Percentiles rank a stretch among this genome's conserved stretches.
These are phyloP conservation scores for Ganoderma lucidum DNA, from an alignment of 1,284 basidiomycete species.

Conservation along the genomic window DNA sequence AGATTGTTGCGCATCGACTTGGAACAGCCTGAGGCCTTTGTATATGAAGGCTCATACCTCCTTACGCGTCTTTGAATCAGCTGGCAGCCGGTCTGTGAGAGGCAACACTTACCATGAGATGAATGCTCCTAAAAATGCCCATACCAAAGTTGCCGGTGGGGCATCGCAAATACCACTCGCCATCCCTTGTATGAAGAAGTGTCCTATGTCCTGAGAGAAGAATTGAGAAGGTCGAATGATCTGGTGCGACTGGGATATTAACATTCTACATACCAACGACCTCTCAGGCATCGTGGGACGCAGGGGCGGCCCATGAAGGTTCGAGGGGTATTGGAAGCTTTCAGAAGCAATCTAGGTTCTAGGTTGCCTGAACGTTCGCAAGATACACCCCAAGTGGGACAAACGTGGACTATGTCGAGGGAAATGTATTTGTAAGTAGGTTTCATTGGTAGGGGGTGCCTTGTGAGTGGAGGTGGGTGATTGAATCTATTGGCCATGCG, in stretches of 20 bases:
- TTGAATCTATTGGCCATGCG: too few relatives aligned
- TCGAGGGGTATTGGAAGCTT: background rate
- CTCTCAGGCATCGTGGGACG: conserved; percentile 3
- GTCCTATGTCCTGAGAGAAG: background rate
- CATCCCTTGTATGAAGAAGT: background rate
- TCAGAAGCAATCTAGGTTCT: background rate
- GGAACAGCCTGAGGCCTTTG: background rate
- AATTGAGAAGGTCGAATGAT: background rate
- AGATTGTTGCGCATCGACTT: background rate
- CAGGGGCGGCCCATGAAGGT: background rate
- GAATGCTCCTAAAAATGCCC: background rate
- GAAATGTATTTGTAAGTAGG: conserved; percentile 1
- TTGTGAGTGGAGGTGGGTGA: background rate
- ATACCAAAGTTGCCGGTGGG: background rate
- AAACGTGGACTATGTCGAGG: background rate
- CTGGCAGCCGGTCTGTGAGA: background rate
- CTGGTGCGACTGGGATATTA: background rate
- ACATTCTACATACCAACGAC: background rate
- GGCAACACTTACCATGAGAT: background rate
- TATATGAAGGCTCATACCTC: background rate
- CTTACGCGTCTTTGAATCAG: background rate
- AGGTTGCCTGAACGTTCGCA: background rate
- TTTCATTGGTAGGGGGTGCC: background rate
- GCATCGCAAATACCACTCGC: background rate
- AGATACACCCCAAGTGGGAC: too few relatives aligned